Conservation (phyloP, 1,284 basidiomycete species). For the Melampsora larici-populina region DNA sequence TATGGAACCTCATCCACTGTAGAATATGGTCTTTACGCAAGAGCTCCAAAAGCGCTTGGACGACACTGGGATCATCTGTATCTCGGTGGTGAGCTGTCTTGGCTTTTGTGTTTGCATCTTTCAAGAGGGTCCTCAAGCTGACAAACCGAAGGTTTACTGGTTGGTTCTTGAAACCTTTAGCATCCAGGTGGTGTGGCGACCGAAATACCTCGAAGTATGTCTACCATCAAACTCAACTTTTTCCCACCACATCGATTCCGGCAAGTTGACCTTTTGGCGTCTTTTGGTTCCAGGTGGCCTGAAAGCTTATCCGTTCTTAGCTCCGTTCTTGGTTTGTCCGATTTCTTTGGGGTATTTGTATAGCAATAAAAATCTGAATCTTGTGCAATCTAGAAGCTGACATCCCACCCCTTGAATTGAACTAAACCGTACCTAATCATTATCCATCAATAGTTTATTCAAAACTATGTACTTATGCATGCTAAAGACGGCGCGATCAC, state of each 20-base stretch:
- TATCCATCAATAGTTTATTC: neutral
- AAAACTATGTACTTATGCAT: conserved; percentile 17
- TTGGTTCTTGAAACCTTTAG: neutral
- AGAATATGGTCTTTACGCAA: conserved; percentile 37
- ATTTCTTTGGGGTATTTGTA: neutral
- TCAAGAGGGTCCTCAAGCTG: neutral
- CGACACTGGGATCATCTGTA: conserved; percentile 29
- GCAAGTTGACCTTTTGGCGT: neutral
- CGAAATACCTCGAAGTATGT: conserved; percentile 7
- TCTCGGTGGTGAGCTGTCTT: conserved; percentile 5
- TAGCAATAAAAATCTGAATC: neutral
- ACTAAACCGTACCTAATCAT: no score
- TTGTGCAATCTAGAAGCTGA: neutral
- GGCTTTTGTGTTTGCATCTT: neutral
- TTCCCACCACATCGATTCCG: neutral
- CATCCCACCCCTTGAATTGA: no score
- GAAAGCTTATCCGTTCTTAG: conserved; percentile 11
- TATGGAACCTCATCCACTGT: neutral
- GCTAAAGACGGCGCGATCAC: conserved; percentile 33
- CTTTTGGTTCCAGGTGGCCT: neutral
- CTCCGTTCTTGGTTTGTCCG: neutral
- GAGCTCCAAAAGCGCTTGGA: conserved; percentile 24
- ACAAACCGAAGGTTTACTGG: neutral
- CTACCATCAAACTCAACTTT: no score
- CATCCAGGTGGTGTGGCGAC: conserved; percentile 36